Base-by-base conservation (phyloP, 164 flowering plant species). In the Nymphaea thermarum region DNA sequence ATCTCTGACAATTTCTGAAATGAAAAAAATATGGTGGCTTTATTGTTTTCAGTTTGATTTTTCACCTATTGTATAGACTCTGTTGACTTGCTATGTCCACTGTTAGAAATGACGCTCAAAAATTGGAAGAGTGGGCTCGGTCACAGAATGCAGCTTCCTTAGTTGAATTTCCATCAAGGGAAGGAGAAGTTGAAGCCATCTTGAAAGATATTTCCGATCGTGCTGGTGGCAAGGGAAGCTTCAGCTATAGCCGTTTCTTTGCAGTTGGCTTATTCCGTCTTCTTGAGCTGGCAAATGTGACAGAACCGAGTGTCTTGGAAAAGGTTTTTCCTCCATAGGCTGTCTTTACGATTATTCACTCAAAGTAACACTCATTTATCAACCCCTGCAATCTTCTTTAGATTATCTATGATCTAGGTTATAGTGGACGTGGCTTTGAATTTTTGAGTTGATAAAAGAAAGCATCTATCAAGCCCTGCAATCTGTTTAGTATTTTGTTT, bases 231-330 rank as follows among this genome's bases (percentile, higher is more conserved):
- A 84, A 80, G 64, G 90, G 82, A 15, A 82, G 76, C 70, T 94
- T 94, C 77, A 86, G 87, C 85, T 94, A 91, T 73, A 94, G 97
- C 67, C 95, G 97, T 36, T 91, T 91, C 84, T 88, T 94, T 80
- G 99, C 97, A 16, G 66, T 94, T 71, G 99, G 99, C 44, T 79
- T 94, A 67, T 94, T 94, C 75, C 97, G 96, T 68, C 79, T 94
- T 74, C 93, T 94, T 67, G 99, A 94, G 76, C 80, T 94, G 75
- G 81, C 97, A 63, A 91, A 88, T 76, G 92, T 88, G 51, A 84
- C 85, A 45, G 97, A 94, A 59, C 96, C 99, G 44, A 77, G 83
- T 60, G 45, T 88, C 66, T 71, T 94, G 55, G 97, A 94, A 67
- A 90, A 90, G 97, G 99, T 94, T 71, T 51, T 25, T 25, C 36